Evolutionary conservation across 2,329 filamentous ascomycete species (phyloP).

Genomic region (Pyrenophora seminiperda): DNA sequence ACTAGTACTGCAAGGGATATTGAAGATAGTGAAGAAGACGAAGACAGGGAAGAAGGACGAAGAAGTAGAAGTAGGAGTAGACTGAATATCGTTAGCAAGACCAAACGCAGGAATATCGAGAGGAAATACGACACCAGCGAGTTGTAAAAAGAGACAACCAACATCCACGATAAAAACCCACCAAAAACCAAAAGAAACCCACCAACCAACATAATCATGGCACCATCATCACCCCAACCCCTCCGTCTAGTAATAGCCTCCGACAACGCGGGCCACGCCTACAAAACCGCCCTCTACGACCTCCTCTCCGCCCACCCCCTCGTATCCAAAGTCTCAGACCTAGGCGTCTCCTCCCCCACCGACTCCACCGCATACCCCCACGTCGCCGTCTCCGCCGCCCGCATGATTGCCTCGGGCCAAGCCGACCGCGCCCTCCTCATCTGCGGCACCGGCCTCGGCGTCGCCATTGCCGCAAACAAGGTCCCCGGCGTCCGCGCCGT

Average conservation of each 20-base stretch:
- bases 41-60: slow-evolving; percentile 1
- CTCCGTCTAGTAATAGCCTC: slow-evolving; percentile 67
- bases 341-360: slow-evolving; percentile 69
- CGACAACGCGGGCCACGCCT: slow-evolving; percentile 75
- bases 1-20: neutral
- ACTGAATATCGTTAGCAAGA: slow-evolving; percentile 17
- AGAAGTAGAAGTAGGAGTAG: too few species aligned
- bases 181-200: neutral
- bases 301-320: too few species aligned
- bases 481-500: slow-evolving; percentile 84
- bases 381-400: slow-evolving; percentile 74
- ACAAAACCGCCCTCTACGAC: slow-evolving; percentile 79
- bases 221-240: slow-evolving; percentile 16
- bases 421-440: slow-evolving; percentile 80
- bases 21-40: slow-evolving; percentile 10
- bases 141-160: slow-evolving; percentile 32
- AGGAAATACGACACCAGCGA: slow-evolving; percentile 43
- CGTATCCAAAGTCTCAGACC: slow-evolving; percentile 66
- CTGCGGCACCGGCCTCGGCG: slow-evolving; percentile 85
- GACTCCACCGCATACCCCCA: slow-evolving; percentile 86
- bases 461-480: slow-evolving; percentile 89
- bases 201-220: neutral
- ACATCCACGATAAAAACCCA: too few species aligned
- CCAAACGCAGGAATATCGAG: slow-evolving; percentile 25
- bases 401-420: slow-evolving; percentile 65